Percentiles rank a stretch among this genome's conserved stretches.
phyloP scores from a whole-genome alignment of 2,329 filamentous ascomycete genomes.

The Sphaerostilbella broomeana region DNA sequence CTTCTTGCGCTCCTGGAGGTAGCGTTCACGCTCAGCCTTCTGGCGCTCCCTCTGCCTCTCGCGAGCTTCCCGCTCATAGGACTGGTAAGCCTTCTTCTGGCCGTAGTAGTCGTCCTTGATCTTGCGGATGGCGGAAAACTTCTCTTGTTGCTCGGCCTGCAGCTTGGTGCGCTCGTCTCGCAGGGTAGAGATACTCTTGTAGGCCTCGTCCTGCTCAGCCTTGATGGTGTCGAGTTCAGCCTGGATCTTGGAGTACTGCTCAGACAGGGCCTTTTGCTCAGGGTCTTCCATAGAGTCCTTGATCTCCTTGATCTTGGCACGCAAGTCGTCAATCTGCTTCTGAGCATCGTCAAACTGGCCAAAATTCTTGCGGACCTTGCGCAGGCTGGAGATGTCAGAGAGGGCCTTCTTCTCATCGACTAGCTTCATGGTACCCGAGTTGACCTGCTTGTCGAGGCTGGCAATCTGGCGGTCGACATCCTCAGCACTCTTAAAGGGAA shows the following conservation, averaged over 20 bases:
- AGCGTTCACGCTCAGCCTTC: slow-evolving; percentile 71
- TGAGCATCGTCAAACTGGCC: slow-evolving; percentile 75
- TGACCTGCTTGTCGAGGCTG: slow-evolving; percentile 75
- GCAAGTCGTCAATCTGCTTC: slow-evolving; percentile 82
- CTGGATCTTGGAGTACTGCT: slow-evolving; percentile 79
- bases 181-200: slow-evolving; percentile 78
- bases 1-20: slow-evolving; percentile 65
- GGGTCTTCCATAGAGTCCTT: slow-evolving; percentile 88
- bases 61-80: slow-evolving; percentile 78
- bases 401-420: slow-evolving; percentile 97
- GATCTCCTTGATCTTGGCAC: slow-evolving; percentile 80
- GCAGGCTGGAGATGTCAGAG: slow-evolving; percentile 70
- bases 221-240: slow-evolving; percentile 85
- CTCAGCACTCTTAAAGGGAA: slow-evolving; percentile 79
- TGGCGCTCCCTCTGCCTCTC: slow-evolving; percentile 70
- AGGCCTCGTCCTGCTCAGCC: slow-evolving; percentile 83
- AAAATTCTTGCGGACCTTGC: slow-evolving; percentile 89
- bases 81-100: slow-evolving; percentile 71
- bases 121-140: slow-evolving; percentile 73
- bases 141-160: slow-evolving; percentile 79
- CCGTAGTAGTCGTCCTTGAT: slow-evolving; percentile 85
- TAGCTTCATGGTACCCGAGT: slow-evolving; percentile 84
- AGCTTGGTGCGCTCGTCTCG: slow-evolving; percentile 81
- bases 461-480: slow-evolving; percentile 82
- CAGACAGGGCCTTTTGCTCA: slow-evolving; percentile 79